Base-by-base conservation (phyloP, 2,329 filamentous ascomycete species). In the Neofusicoccum umdonicola region DNA sequence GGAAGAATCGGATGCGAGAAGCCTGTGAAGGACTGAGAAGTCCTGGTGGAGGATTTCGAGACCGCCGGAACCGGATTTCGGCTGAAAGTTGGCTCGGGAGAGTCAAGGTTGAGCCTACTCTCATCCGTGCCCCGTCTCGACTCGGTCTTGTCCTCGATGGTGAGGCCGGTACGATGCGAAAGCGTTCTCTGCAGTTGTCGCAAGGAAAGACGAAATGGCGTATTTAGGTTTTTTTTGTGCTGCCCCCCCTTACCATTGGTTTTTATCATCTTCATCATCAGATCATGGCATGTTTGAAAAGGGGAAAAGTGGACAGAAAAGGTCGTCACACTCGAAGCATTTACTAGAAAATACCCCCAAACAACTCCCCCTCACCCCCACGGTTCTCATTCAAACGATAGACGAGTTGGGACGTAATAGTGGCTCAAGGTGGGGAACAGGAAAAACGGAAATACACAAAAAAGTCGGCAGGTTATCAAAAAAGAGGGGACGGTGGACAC, bases 1-100 rank as follows among this genome's bases (percentile, higher is more conserved):
- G 90, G 90, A 50, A 84, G 91, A 62, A 95, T 95, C 72, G 91
- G 91, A 56, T 95, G 91, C 76, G 90, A 93, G 77, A 92, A 92
- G 82, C 89, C 78, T 17, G 61, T 63, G 39, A 54, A 52, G 61
- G 61, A 63, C 12, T 63, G 31, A 45, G 22, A 31, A 11, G 7
- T 6, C 12, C 13, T 17, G 31, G 22, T 42, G 41, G 11, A 13
- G 8, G 54, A 44, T 22, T 42, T 47, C 56, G 11, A 60, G 47
- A 57, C 12, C 15, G 56, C 56, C 27, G 41, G 56, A 45, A 35
- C 56, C 41, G 56, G 56, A 22, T 60, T 47, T 60, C 56, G 56
- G 42, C 31, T 37, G 42, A 35, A 60, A 27, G 56, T n/a, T 34
- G n/a, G 13, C 42, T n/a, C 27, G 42, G 31, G 42, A 42, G 56